Conservation (phyloP, 1,284 basidiomycete species). For the Fomes fomentarius region DNA sequence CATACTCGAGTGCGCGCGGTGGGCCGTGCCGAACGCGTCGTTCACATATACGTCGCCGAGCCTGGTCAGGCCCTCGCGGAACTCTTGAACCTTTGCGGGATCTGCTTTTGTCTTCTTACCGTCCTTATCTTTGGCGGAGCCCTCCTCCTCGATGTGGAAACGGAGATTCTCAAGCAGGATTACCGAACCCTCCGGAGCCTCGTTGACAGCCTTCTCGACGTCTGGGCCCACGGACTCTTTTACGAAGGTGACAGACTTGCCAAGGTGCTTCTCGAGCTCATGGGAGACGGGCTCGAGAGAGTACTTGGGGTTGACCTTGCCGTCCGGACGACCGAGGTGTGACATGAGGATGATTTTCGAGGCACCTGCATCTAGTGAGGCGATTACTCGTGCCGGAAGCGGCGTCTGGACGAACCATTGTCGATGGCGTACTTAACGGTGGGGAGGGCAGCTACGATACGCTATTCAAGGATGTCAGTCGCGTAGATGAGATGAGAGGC, state of each 20-base stretch:
- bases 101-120: slow-evolving; percentile 95
- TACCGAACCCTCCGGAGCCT: slow-evolving; percentile 76
- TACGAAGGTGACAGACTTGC: slow-evolving; percentile 80
- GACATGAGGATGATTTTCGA: slow-evolving; percentile 93
- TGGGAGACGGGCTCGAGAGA: slow-evolving; percentile 87
- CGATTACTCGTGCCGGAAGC: slow-evolving; percentile 9
- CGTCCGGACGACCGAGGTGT: slow-evolving; percentile 97
- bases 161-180: slow-evolving; percentile 97
- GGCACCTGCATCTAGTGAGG: slow-evolving; percentile 59
- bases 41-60: slow-evolving; percentile 98
- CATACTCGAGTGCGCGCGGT: slow-evolving; percentile 98
- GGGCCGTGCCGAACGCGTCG: slow-evolving; percentile 98
- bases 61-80: slow-evolving; percentile 86
- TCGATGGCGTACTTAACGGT: slow-evolving; percentile 96
- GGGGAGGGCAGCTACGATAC: slow-evolving; percentile 95
- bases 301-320: slow-evolving; percentile 88
- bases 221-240: slow-evolving; percentile 87
- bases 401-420: slow-evolving; percentile 56
- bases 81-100: slow-evolving; percentile 78
- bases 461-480: slow-evolving; percentile 48
- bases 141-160: slow-evolving; percentile 99
- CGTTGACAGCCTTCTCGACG: slow-evolving; percentile 79
- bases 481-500: slow-evolving; percentile 8
- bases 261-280: slow-evolving; percentile 75
- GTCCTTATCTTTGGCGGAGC: slow-evolving; percentile 90